A percentile compares a stretch with the other conserved stretches of the same genome.
Evolutionary conservation across 805 yeast species (phyloP).

Genomic region (Cyberlindnera subsufficiens): DNA sequence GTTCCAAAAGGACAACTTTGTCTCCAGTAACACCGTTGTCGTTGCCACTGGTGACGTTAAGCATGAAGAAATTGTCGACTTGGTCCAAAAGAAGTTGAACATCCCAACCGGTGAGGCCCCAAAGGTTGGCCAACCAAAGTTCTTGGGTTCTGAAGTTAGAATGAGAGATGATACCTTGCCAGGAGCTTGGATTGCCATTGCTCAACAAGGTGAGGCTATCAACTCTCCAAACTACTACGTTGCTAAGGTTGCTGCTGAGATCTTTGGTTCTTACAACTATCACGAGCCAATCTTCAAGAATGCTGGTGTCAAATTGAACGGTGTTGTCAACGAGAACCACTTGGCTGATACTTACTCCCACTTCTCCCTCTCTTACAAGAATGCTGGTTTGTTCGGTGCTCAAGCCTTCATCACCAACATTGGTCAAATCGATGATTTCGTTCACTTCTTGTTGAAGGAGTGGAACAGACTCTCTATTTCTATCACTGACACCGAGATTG

Average conservation of each 20-base stretch:
- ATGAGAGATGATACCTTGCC: constrained; percentile 85
- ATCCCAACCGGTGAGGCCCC: constrained; percentile 48
- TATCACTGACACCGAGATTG: constrained; percentile 70
- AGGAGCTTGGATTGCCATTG: constrained; percentile 71
- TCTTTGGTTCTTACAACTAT: constrained; percentile 51
- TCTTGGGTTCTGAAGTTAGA: constrained; percentile 84
- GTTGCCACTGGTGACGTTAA: constrained; percentile 66
- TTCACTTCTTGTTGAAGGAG: constrained; percentile 77
- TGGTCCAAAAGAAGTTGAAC: constrained; percentile 47
- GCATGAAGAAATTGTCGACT: constrained; percentile 65
- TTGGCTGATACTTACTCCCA: constrained; percentile 67
- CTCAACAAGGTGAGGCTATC: constrained; percentile 65
- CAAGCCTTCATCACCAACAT: constrained; percentile 58
- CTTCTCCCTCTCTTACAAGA: constrained; percentile 67
- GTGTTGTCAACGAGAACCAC: constrained; percentile 64
- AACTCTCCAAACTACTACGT: constrained; percentile 60
- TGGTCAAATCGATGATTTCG: constrained; percentile 61
- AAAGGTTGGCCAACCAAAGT: constrained; percentile 47
- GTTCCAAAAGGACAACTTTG: constrained; percentile 52
- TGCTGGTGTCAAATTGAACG: constrained; percentile 66
- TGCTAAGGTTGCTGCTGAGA: constrained; percentile 67
- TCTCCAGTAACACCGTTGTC: constrained; percentile 59
- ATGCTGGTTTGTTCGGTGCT: constrained; percentile 83
- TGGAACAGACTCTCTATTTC: constrained; percentile 83
- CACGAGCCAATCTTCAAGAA: constrained; percentile 47